These are phyloP conservation scores for Asclepias syriaca DNA, from an alignment of 257 asterid species.

Conservation along the genomic window DNA sequence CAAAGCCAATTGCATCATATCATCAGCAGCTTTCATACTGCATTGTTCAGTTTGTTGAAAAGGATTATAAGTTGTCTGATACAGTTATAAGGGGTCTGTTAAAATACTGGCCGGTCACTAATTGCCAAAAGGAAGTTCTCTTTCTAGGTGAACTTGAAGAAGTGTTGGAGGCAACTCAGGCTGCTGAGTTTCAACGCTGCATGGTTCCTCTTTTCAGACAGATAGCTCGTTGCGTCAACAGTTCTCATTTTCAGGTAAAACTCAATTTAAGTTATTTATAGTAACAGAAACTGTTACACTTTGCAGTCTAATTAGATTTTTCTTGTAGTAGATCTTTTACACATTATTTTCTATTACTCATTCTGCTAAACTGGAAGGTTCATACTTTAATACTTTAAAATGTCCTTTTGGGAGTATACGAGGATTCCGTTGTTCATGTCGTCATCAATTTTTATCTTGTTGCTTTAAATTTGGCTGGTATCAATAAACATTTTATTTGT, in stretches of 20 bases:
- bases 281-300: not conserved
- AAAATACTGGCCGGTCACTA: slow-evolving; percentile 77
- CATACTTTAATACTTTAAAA: not conserved
- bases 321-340: not conserved
- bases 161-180: slow-evolving; percentile 68
- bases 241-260: slow-evolving; percentile 77
- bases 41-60: slow-evolving; percentile 68
- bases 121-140: slow-evolving; percentile 78
- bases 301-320: not conserved
- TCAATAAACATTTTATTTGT: not conserved
- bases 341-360: not conserved
- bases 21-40: slow-evolving; percentile 79
- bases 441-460: not conserved
- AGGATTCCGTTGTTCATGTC: not conserved
- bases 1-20: slow-evolving; percentile 51
- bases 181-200: slow-evolving; percentile 62
- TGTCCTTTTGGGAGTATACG: not conserved
- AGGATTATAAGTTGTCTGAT: slow-evolving; percentile 72
- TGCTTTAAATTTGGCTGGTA: not conserved
- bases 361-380: slow-evolving; percentile 6
- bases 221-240: slow-evolving; percentile 64
- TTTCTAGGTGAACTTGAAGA: slow-evolving; percentile 79
- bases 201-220: slow-evolving; percentile 73
- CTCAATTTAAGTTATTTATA: not conserved
- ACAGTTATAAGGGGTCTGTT: slow-evolving; percentile 66